Evolutionary conservation across 108 stramenopile genomes (phyloP).

Genomic region (Nannochloropsis salina): DNA sequence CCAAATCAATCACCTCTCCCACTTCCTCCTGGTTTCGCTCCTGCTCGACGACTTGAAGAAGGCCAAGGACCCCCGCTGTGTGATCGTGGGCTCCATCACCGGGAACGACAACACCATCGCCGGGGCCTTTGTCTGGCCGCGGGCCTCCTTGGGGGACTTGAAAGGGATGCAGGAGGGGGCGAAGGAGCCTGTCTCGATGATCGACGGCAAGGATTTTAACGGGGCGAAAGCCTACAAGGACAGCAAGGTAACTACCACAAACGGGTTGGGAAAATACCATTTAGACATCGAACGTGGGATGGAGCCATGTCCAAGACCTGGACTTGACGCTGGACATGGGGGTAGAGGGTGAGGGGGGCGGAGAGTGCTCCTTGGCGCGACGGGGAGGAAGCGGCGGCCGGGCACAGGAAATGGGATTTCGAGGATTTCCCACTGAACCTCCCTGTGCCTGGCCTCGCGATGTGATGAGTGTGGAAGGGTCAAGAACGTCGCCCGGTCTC

Average conservation of each 20-base stretch:
- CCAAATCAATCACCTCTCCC: constrained; percentile 86
- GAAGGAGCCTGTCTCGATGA: constrained; percentile 72
- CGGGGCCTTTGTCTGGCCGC: constrained; percentile 80
- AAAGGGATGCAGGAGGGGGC: constrained; percentile 67
- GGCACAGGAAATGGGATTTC: too few species aligned
- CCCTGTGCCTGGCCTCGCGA: too few species aligned
- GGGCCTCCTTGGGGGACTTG: constrained; percentile 82
- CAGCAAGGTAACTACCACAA: constrained; percentile 58
- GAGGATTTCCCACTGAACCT: too few species aligned
- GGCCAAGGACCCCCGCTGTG: constrained; percentile 74
- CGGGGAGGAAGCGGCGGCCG: too few species aligned
- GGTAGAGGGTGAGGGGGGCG: not conserved
- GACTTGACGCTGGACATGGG: not conserved
- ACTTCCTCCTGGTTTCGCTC: constrained; percentile 75
- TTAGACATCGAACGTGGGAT: too few species aligned
- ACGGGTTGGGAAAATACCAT: too few species aligned
- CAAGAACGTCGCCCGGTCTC: too few species aligned
- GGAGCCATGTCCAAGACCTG: too few species aligned
- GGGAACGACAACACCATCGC: constrained; percentile 89
- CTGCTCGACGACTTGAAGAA: constrained; percentile 78
- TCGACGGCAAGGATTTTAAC: constrained; percentile 83
- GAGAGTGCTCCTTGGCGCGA: constrained; percentile 59
- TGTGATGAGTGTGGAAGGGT: too few species aligned
- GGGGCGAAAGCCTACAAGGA: constrained; percentile 98
- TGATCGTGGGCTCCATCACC: constrained; percentile 88